Conservation (phyloP, 169 alveolate species). For the Plasmodium knowlesi region DNA sequence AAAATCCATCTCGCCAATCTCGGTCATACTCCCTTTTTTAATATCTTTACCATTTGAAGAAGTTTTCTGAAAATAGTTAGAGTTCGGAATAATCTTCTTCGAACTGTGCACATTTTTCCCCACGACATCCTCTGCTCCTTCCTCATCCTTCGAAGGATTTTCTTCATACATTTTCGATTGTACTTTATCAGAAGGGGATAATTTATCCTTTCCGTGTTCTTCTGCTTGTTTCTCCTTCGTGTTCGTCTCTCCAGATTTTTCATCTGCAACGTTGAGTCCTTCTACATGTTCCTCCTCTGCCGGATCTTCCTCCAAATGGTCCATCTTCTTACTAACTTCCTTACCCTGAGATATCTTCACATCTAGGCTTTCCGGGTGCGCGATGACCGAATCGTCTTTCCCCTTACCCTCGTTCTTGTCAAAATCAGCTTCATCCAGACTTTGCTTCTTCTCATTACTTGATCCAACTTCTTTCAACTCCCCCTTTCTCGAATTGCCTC, state of each 20-base stretch:
- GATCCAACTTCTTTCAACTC: background rate
- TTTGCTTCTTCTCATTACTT: background rate
- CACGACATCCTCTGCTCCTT: background rate
- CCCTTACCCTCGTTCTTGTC: background rate
- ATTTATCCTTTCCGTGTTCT: background rate
- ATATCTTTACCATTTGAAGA: background rate
- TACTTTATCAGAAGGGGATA: background rate
- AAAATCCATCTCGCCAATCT: background rate
- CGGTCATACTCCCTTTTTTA: background rate
- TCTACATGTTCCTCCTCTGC: background rate
- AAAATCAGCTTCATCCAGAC: too few species aligned
- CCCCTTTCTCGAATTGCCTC: background rate
- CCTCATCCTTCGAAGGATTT: background rate
- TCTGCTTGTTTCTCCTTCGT: background rate
- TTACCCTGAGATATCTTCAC: background rate
- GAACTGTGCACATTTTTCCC: background rate
- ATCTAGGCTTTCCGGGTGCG: background rate
- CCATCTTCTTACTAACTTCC: background rate
- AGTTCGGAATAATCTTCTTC: background rate
- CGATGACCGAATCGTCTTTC: background rate
- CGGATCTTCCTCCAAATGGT: background rate
- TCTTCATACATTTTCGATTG: background rate
- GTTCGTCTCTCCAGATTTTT: background rate
- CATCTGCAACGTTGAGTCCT: background rate
- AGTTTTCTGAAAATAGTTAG: background rate